A percentile compares a stretch with the other conserved stretches of the same genome.
These are phyloP conservation scores for Filosporella fistucella DNA, from an alignment of 495 filamentous ascomycete genomes.

Conservation along the genomic window DNA sequence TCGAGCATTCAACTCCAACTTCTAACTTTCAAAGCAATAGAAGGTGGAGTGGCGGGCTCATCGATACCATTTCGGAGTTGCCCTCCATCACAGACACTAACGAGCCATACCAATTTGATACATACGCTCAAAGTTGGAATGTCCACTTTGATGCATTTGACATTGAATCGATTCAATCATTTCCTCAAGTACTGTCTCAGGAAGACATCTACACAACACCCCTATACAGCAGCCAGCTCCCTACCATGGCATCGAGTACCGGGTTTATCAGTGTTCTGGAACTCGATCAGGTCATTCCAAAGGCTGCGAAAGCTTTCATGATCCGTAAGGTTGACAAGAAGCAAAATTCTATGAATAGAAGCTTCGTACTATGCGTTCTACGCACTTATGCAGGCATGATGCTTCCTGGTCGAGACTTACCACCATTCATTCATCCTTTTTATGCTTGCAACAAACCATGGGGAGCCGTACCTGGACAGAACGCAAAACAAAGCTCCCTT, in stretches of 20 bases:
- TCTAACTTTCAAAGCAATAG: not conserved
- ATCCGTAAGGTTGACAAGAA: not conserved
- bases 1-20: too few relatives aligned
- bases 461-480: not conserved
- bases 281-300: not conserved
- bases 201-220: not conserved
- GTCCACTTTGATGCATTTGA: not conserved
- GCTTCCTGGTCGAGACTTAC: not conserved
- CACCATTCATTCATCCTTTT: constrained; percentile 12
- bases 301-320: not conserved
- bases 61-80: not conserved
- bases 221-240: not conserved
- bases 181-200: not conserved
- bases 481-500: not conserved
- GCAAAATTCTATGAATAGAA: not conserved
- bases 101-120: not conserved
- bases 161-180: not conserved
- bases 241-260: not conserved
- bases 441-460: too few relatives aligned
- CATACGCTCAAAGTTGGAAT: not conserved
- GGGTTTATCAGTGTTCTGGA: not conserved
- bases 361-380: not conserved
- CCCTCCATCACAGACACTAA: not conserved
- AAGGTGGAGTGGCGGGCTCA: not conserved
- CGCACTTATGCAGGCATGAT: constrained; percentile 6